Evolutionary conservation across 768 basidiomycete species (phyloP), one percentile per base, ranked within the genome.

Genomic region (Pulveroboletus frians): DNA sequence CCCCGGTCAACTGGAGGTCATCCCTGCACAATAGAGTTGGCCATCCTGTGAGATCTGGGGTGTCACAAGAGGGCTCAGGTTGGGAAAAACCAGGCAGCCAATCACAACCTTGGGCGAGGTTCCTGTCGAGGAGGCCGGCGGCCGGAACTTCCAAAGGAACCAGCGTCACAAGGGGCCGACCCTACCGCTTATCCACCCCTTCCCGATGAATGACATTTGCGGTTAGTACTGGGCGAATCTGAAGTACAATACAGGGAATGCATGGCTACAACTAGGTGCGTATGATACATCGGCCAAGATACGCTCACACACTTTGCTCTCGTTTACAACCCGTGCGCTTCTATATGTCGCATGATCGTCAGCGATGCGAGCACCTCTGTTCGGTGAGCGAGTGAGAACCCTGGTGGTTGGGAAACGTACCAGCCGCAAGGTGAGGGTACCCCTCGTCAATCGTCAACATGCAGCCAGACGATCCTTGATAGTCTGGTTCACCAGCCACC

Each of bases 281-380:
- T 47, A 53, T 48, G 34, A 38, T 61, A 53, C 47, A 61, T 36
- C 38, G 26, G 21, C 34, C 47, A n/a, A 27, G 46, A 38, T 38
- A 36, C 14, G 20, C 14, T 31, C 17, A 36, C 36, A 36, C 21
- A 32, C 42, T 26, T 44, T 23, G 13, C 27, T 37, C 37, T 34
- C 29, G 13, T 44, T 68, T 61, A 77, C 47, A 77, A 54, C 39
- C 73, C 66, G 53, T 81, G 69, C 31, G 70, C 67, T 6, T 62
- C 73, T 27, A 85, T 83, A 57, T 83, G 78, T 10, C 81, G 75
- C 80, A 85, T 81, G 53, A 85, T 80, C 63, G 75, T 74, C 38
- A 83, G 61, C 1, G 81, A 76, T 4, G 80, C 79, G 10, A 85
- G 71, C 47, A 85, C 62, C 53, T 85, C 83, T 85, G 63, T 41